Evolutionary conservation across 2,329 filamentous ascomycete species (phyloP).

Genomic region (Sporothrix dimorphospora): DNA sequence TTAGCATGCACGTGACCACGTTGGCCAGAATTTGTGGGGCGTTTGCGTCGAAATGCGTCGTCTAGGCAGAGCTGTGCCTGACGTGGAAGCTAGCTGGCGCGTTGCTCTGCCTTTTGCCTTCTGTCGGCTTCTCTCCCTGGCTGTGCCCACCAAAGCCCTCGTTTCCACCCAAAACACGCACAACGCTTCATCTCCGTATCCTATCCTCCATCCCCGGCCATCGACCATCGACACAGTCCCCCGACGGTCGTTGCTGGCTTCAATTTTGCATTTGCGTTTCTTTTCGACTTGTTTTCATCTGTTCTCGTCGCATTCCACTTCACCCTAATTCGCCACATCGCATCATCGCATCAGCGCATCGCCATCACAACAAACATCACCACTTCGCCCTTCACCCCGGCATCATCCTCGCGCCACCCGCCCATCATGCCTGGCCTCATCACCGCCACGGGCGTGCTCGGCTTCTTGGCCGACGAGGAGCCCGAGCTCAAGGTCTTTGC

Average conservation of each 20-base stretch:
- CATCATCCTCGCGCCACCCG: neutral
- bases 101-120: constrained; percentile 14
- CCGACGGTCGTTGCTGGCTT: neutral
- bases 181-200: neutral
- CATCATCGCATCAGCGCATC: neutral
- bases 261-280: neutral
- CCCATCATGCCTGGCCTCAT: constrained; percentile 83
- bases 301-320: neutral
- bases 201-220: neutral
- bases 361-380: neutral
- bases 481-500: constrained; percentile 93
- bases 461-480: constrained; percentile 94
- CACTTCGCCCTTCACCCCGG: neutral
- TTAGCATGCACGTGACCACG: neutral
- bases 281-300: neutral
- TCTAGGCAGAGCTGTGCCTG: constrained; percentile 46
- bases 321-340: neutral
- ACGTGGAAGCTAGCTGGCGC: constrained; percentile 29
- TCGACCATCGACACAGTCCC: neutral
- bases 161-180: constrained; percentile 1
- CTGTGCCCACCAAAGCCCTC: constrained; percentile 6
- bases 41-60: constrained; percentile 17
- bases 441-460: constrained; percentile 91
- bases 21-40: neutral
- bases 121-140: constrained; percentile 19